Evolutionary conservation across 257 asterid species (phyloP).

Genomic region (Solanum raphanifolium): DNA sequence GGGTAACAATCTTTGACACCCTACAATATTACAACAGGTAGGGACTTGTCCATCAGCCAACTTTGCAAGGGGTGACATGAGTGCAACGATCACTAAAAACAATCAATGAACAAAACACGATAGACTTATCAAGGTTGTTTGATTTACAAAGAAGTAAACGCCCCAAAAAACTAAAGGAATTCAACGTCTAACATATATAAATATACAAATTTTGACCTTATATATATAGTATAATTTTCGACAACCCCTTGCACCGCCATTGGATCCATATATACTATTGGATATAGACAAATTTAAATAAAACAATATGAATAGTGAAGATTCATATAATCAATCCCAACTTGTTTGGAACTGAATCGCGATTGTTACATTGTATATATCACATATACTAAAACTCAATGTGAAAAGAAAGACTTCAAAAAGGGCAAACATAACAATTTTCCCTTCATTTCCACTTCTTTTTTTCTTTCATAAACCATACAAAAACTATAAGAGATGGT

Average conservation of each 20-base stretch:
- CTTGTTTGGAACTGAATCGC: neutral
- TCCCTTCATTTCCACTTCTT: neutral
- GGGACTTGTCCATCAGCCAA: neutral
- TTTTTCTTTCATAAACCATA: neutral
- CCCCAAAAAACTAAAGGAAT: neutral
- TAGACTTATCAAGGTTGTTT: neutral
- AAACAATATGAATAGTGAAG: neutral
- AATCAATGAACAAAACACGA: neutral
- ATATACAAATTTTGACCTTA: neutral
- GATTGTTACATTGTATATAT: neutral
- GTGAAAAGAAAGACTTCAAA: neutral
- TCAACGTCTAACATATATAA: neutral
- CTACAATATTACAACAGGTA: neutral
- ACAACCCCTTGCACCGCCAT: neutral
- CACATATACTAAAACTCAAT: neutral
- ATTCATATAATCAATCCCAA: neutral
- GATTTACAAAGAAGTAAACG: neutral
- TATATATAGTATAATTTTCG: neutral
- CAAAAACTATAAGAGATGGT: neutral
- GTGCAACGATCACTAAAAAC: neutral
- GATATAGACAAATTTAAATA: neutral
- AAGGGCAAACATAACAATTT: neutral
- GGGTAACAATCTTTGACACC: neutral
- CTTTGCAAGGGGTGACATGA: neutral
- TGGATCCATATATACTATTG: neutral